Percentiles rank a stretch among this genome's conserved stretches.
Evolutionary conservation across 2,329 filamentous ascomycete genomes (phyloP).

Genomic region (Cladophialophora exuberans): DNA sequence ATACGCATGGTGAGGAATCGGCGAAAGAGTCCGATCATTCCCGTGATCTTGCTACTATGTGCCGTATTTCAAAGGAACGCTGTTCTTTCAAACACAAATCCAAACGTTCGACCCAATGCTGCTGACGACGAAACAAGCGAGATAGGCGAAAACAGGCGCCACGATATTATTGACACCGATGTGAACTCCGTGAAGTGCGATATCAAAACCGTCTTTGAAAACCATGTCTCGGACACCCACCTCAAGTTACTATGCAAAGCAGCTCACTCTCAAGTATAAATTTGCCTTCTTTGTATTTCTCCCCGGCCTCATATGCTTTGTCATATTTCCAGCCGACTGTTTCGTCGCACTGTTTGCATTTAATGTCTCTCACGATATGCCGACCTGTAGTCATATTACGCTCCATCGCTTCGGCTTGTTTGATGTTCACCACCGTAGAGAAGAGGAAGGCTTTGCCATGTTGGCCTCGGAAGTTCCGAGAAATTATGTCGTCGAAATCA

Average conservation of each 20-base stretch:
- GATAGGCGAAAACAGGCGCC: no score
- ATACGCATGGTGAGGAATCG: not conserved
- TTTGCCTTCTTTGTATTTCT: slow-evolving; percentile 99
- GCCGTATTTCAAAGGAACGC: no score
- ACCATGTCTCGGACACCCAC: not conserved
- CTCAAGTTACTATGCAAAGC: slow-evolving; percentile 32
- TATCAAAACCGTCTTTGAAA: not conserved
- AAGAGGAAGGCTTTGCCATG: slow-evolving; percentile 98
- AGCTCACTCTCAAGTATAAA: slow-evolving; percentile 68
- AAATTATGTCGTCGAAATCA: slow-evolving; percentile 95
- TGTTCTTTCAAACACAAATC: no score
- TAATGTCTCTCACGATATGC: slow-evolving; percentile 92
- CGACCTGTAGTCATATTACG: slow-evolving; percentile 97
- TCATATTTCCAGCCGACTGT: slow-evolving; percentile 99
- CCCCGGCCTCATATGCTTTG: slow-evolving; percentile 85
- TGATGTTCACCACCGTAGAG: slow-evolving; percentile 89
- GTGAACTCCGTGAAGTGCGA: not conserved
- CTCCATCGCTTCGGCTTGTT: slow-evolving; percentile 78
- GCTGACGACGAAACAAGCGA: no score
- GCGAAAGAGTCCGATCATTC: not conserved
- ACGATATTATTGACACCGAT: no score
- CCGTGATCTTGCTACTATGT: no score
- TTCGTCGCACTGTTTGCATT: slow-evolving; percentile 86
- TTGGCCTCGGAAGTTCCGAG: slow-evolving; percentile 96
- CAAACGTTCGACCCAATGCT: not conserved